These are phyloP conservation scores for Fomitopsis serialis DNA, from an alignment of 768 basidiomycete genomes.

Conservation along the genomic window DNA sequence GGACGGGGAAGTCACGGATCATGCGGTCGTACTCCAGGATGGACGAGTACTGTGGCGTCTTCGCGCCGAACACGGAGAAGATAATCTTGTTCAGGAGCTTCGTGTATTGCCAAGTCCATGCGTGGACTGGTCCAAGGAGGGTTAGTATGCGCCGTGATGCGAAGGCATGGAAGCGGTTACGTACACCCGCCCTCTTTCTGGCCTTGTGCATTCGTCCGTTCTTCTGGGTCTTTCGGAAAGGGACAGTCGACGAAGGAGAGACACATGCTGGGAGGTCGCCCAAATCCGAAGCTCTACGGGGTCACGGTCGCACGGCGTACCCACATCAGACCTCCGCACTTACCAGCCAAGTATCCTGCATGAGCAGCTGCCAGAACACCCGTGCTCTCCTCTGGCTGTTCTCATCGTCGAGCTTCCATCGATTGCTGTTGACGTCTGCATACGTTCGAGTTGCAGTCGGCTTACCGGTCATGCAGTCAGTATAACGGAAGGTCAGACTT, in stretches of 20 bases:
- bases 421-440: constrained; percentile 52
- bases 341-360: constrained; percentile 59
- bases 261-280: constrained; percentile 53
- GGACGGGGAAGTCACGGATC: constrained; percentile 46
- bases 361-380: constrained; percentile 68
- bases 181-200: constrained; percentile 38
- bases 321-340: neutral
- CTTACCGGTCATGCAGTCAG: neutral
- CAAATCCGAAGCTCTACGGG: constrained; percentile 53
- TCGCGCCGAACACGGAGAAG: constrained; percentile 41
- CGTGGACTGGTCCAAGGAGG: constrained; percentile 37
- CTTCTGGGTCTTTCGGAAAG: constrained; percentile 41
- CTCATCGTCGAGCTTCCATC: constrained; percentile 51
- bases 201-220: constrained; percentile 27
- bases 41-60: constrained; percentile 33
- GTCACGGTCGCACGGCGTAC: neutral
- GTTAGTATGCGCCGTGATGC: neutral
- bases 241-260: constrained; percentile 50
- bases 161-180: constrained; percentile 10
- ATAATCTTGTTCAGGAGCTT: constrained; percentile 47
- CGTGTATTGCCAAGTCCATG: constrained; percentile 53
- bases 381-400: constrained; percentile 42
- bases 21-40: constrained; percentile 45
- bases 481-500: neutral
- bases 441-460: neutral